Percentiles rank a stretch among this genome's conserved stretches.
Conservation (phyloP, 768 basidiomycete genomes). For the Tylopilus balloui region DNA sequence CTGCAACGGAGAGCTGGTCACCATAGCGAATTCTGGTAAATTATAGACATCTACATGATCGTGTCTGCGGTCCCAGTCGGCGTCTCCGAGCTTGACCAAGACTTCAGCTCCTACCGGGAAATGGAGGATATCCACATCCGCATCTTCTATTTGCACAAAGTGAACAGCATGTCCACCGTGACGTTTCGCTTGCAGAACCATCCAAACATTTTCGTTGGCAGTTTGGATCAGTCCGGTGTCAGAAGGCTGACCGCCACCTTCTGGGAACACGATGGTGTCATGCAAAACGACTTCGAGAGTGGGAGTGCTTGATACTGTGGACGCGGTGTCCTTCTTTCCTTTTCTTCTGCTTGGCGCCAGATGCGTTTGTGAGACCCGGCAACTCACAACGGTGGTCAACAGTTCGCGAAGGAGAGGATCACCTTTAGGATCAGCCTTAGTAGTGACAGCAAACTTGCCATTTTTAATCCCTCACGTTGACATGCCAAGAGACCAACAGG, state of each 20-base stretch:
- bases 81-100: conserved; percentile 48
- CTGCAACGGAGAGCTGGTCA: conserved; percentile 31
- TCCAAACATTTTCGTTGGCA: conserved; percentile 44
- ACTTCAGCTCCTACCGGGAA: conserved; percentile 53
- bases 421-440: conserved; percentile 37
- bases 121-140: conserved; percentile 39
- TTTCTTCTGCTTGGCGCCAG: conserved; percentile 43
- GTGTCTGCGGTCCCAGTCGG: conserved; percentile 60
- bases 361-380: conserved; percentile 42
- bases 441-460: conserved; percentile 3
- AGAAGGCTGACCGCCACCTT: conserved; percentile 78
- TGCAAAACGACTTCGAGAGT: conserved; percentile 65
- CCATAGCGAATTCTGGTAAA: not conserved
- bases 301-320: conserved; percentile 40
- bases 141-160: conserved; percentile 47
- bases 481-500: conserved; percentile 78
- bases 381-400: conserved; percentile 52
- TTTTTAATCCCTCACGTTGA: conserved; percentile 49
- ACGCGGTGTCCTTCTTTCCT: conserved; percentile 49
- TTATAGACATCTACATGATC: conserved; percentile 56
- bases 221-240: conserved; percentile 60
- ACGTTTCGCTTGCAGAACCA: conserved; percentile 62
- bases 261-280: conserved; percentile 78
- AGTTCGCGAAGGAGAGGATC: conserved; percentile 65
- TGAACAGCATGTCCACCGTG: conserved; percentile 74